A percentile compares a stretch with the other conserved stretches of the same genome.
phyloP scores from a whole-genome alignment of 2,329 filamentous ascomycete genomes.

The Ophiostoma sp. region DNA sequence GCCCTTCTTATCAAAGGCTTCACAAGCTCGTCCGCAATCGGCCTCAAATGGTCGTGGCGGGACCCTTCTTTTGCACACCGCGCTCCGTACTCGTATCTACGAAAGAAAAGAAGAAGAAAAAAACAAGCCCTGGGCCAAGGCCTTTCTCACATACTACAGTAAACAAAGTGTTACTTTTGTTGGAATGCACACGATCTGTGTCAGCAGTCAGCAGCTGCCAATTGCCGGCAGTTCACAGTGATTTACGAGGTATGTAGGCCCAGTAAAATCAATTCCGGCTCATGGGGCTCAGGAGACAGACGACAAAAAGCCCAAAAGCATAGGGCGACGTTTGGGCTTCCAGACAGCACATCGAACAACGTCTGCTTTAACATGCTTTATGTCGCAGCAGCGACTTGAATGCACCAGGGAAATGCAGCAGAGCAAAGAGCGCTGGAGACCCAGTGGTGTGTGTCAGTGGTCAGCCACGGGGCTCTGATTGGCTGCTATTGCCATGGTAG shows the following conservation, averaged over 20 bases:
- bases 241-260: no score
- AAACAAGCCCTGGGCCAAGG: not conserved
- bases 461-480: slow-evolving; percentile 14
- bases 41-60: not conserved
- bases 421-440: not conserved
- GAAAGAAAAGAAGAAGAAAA: no score
- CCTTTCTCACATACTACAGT: not conserved
- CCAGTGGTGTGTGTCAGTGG: not conserved
- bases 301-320: no score
- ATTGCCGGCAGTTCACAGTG: no score
- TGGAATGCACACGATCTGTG: not conserved
- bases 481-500: not conserved
- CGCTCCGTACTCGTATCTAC: not conserved
- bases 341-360: no score
- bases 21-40: not conserved
- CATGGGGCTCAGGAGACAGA: no score
- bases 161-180: not conserved
- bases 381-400: not conserved
- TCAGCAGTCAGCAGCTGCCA: not conserved
- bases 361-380: not conserved
- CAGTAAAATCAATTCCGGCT: no score
- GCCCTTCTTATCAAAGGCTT: not conserved
- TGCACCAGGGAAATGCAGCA: not conserved
- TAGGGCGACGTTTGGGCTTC: no score
- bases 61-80: not conserved